Evolutionary conservation across 495 filamentous ascomycete genomes (phyloP).

Genomic region (Parachaetomium inaequale): DNA sequence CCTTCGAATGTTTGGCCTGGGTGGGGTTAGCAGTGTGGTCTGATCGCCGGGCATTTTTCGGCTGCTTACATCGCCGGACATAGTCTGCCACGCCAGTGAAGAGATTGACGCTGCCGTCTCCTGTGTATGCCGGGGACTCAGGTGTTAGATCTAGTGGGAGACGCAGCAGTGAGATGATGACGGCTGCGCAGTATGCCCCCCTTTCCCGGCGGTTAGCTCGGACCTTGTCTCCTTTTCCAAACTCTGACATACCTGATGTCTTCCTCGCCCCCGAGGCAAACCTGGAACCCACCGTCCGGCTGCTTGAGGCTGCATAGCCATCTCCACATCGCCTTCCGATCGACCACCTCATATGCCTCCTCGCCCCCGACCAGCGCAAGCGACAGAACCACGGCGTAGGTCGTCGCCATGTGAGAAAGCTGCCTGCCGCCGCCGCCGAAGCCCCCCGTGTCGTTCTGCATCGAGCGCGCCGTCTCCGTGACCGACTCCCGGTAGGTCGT

Average conservation of each 20-base stretch:
- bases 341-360: conserved; percentile 68
- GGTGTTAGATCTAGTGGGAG: conserved; percentile 73
- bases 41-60: neutral
- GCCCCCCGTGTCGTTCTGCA: conserved; percentile 80
- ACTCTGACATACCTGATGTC: conserved; percentile 77
- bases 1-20: conserved; percentile 91
- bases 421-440: conserved; percentile 96
- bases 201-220: conserved; percentile 37
- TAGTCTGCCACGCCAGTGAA: conserved; percentile 70
- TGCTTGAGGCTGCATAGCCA: conserved; percentile 86
- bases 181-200: conserved; percentile 85
- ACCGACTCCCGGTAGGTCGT: conserved; percentile 63
- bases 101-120: conserved; percentile 50
- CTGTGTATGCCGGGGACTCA: conserved; percentile 50
- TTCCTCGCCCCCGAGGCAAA: conserved; percentile 78
- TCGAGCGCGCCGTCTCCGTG: conserved; percentile 64
- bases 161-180: conserved; percentile 75
- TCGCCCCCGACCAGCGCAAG: conserved; percentile 72
- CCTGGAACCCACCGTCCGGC: conserved; percentile 73
- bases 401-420: conserved; percentile 78
- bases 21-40: conserved; percentile 5
- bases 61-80: conserved; percentile 69
- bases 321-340: conserved; percentile 80
- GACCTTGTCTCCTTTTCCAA: neutral
- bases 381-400: conserved; percentile 76